A percentile compares a stretch with the other conserved stretches of the same genome.
phyloP scores from a whole-genome alignment of 768 basidiomycete species.

The Sporobolomyces phaffii region DNA sequence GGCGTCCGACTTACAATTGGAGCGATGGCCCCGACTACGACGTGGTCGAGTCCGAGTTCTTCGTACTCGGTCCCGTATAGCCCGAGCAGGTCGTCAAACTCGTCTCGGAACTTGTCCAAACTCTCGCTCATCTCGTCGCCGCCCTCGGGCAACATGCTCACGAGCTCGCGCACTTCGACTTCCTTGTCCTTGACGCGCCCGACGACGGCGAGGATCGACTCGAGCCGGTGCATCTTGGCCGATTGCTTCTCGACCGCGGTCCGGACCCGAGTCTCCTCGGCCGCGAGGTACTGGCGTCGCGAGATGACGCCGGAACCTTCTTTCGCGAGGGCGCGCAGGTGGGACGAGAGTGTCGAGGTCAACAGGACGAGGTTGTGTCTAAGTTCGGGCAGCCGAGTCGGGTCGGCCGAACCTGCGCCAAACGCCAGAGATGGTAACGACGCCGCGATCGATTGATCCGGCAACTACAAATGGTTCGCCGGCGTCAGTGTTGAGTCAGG shows the following conservation, averaged over 20 bases:
- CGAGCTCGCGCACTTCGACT: background rate
- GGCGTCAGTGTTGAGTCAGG: too few species aligned
- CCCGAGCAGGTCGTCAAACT: constrained; percentile 65
- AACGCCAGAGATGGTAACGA: constrained; percentile 52
- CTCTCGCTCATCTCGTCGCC: background rate
- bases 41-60: constrained; percentile 73
- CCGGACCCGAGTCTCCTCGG: constrained; percentile 65
- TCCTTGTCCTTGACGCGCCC: constrained; percentile 1
- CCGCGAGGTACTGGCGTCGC: constrained; percentile 62
- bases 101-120: constrained; percentile 65
- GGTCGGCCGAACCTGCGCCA: constrained; percentile 56
- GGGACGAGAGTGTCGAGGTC: constrained; percentile 69
- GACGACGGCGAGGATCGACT: constrained; percentile 46
- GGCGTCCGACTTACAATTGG: constrained; percentile 61
- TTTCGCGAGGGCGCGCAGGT: constrained; percentile 78
- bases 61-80: constrained; percentile 71
- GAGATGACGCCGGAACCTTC: constrained; percentile 81
- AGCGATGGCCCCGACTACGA: constrained; percentile 84
- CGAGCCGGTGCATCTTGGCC: constrained; percentile 59
- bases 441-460: constrained; percentile 67
- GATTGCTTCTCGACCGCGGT: constrained; percentile 71
- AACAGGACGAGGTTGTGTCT: constrained; percentile 90
- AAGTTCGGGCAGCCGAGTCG: constrained; percentile 88
- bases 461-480: constrained; percentile 68
- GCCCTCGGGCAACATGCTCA: background rate